phyloP scores from a whole-genome alignment of 176 grass and related monocot species.

The Oryza glumipatula region DNA sequence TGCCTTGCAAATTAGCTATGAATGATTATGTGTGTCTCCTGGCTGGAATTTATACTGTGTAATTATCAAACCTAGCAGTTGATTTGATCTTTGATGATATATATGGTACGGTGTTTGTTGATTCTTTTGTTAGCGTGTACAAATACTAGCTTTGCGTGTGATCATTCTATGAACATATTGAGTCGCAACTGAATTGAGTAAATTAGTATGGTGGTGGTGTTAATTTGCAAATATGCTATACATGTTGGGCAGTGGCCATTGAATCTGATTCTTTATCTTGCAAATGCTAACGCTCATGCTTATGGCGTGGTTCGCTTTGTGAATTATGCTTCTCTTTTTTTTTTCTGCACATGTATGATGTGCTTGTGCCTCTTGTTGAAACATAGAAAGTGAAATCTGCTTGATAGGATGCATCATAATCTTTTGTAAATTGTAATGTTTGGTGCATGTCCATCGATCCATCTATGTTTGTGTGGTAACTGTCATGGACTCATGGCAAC shows the following conservation, averaged over 20 bases:
- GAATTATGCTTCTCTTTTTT: background rate
- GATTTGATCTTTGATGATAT: background rate
- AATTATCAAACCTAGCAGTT: constrained; percentile 27
- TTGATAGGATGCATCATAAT: background rate
- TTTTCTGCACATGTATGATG: background rate
- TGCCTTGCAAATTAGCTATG: background rate
- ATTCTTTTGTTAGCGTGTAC: constrained; percentile 15
- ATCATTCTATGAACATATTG: constrained; percentile 23
- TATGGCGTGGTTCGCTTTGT: background rate
- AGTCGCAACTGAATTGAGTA: background rate
- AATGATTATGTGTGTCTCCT: background rate
- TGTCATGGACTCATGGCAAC: background rate
- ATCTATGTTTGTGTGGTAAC: background rate
- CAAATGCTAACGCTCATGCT: background rate
- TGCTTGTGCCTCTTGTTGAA: background rate
- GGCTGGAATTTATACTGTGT: constrained; percentile 4
- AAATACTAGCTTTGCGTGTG: constrained; percentile 19
- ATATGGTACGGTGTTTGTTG: background rate
- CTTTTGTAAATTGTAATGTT: background rate
- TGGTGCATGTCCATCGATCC: background rate
- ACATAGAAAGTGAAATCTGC: background rate
- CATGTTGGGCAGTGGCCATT: background rate
- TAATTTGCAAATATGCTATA: background rate
- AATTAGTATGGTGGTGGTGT: background rate
- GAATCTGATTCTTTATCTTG: background rate